Conservation (phyloP, 2,329 filamentous ascomycete genomes). For the Lecanoromycetidae sp. region DNA sequence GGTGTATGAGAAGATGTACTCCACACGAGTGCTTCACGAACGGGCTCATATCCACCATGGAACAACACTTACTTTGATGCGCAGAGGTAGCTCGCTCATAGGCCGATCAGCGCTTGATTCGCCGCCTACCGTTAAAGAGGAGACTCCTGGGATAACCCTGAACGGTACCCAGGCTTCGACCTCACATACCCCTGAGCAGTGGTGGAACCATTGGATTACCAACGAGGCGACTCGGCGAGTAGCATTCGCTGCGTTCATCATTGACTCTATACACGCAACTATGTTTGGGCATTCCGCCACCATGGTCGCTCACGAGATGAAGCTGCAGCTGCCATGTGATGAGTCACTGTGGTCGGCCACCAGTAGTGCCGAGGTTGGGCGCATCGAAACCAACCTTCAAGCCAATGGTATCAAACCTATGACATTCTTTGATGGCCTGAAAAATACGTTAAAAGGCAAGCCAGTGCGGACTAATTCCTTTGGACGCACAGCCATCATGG, state of each 20-base stretch:
- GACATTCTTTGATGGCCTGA: slow-evolving; percentile 82
- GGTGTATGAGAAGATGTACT: slow-evolving; percentile 96
- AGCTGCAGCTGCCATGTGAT: slow-evolving; percentile 80
- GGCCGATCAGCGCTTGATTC: slow-evolving; percentile 76
- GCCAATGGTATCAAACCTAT: slow-evolving; percentile 73
- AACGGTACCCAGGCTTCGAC: slow-evolving; percentile 40
- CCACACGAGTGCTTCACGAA: slow-evolving; percentile 81
- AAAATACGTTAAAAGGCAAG: slow-evolving; percentile 74
- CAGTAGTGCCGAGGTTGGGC: slow-evolving; percentile 72
- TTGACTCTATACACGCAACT: slow-evolving; percentile 90
- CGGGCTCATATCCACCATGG: slow-evolving; percentile 93
- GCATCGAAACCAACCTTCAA: slow-evolving; percentile 67
- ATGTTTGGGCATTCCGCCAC: slow-evolving; percentile 97
- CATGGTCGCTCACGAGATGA: slow-evolving; percentile 94
- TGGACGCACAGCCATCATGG: slow-evolving; percentile 85
- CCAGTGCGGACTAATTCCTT: slow-evolving; percentile 86
- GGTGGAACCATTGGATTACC: slow-evolving; percentile 93
- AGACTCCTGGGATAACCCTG: slow-evolving; percentile 24
- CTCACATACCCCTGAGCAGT: slow-evolving; percentile 66
- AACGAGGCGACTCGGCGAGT: slow-evolving; percentile 81
- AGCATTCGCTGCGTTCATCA: slow-evolving; percentile 86
- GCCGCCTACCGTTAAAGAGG: slow-evolving; percentile 61
- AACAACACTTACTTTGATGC: slow-evolving; percentile 89
- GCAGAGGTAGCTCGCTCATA: slow-evolving; percentile 79
- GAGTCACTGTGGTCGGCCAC: slow-evolving; percentile 86